phyloP scores from a whole-genome alignment of 495 filamentous ascomycete genomes.

The Astrothelium subdiscretum region DNA sequence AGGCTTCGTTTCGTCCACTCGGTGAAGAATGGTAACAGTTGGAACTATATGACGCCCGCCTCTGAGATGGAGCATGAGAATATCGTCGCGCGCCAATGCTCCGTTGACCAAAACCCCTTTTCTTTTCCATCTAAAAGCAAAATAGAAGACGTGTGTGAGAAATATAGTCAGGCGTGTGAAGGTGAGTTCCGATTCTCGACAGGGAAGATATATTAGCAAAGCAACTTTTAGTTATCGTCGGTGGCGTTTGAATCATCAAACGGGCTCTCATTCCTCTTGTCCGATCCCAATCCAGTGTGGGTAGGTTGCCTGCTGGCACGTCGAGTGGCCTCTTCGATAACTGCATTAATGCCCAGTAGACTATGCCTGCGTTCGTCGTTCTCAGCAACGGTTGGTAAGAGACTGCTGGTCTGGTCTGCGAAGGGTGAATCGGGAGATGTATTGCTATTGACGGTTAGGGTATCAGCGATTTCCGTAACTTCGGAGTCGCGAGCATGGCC shows the following conservation, averaged over 20 bases:
- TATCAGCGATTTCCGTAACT: constrained; percentile 19
- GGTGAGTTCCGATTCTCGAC: neutral
- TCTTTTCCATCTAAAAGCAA: neutral
- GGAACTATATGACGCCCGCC: neutral
- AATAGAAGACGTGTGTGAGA: neutral
- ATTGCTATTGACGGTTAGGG: constrained; percentile 2
- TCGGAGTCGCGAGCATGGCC: constrained; percentile 12
- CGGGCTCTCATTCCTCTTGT: constrained; percentile 11
- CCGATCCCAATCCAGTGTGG: constrained; percentile 5
- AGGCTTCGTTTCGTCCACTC: neutral
- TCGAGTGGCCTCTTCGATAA: constrained; percentile 27
- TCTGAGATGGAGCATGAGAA: neutral
- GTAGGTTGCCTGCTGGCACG: constrained; percentile 17
- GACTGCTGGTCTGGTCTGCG: constrained; percentile 5
- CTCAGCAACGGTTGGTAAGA: neutral
- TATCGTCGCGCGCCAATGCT: neutral
- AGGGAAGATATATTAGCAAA: no score
- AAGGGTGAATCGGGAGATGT: constrained; percentile 10
- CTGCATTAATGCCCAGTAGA: constrained; percentile 16
- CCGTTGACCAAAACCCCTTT: neutral
- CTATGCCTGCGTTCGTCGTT: neutral
- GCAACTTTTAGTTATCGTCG: neutral
- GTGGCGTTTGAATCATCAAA: constrained; percentile 15
- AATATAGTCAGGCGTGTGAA: neutral
- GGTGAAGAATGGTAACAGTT: neutral